Evolutionary conservation across 2,329 filamentous ascomycete genomes (phyloP).

Genomic region (Fusarium hostae): DNA sequence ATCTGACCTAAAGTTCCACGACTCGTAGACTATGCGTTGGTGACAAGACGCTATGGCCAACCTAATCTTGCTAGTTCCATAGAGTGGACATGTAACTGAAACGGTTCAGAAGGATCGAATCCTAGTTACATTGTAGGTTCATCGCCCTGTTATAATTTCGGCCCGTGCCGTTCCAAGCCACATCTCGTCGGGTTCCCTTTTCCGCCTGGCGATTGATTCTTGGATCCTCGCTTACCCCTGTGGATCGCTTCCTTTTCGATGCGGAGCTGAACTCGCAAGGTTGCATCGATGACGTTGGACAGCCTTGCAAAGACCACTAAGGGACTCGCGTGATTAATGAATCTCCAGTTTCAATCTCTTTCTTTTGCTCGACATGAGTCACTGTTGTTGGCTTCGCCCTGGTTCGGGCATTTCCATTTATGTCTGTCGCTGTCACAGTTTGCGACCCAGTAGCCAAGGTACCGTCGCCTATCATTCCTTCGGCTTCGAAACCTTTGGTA

Average conservation of each 20-base stretch:
- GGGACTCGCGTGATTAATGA: neutral
- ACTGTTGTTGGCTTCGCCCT: neutral
- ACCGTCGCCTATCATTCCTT: neutral
- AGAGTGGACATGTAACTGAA: neutral
- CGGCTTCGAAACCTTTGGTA: rapidly evolving
- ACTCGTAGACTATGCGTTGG: rapidly evolving
- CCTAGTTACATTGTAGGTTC: neutral
- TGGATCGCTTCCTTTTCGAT: neutral
- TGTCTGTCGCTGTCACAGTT: neutral
- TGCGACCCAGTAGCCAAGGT: neutral
- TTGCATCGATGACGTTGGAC: neutral
- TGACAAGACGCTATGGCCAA: neutral
- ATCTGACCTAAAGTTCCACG: no score
- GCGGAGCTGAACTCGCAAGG: neutral
- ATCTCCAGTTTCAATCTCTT: neutral
- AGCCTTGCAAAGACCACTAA: neutral
- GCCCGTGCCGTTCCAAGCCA: slow-evolving; percentile 1
- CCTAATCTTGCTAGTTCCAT: neutral
- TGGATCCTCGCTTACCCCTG: neutral
- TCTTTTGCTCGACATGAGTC: neutral
- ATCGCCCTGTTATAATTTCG: neutral
- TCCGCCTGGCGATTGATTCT: neutral
- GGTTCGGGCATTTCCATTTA: neutral
- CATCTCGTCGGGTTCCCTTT: neutral
- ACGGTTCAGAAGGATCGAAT: slow-evolving; percentile 4